Conservation (phyloP, 2,329 filamentous ascomycete genomes). For the Pseudomassariella vexata region DNA sequence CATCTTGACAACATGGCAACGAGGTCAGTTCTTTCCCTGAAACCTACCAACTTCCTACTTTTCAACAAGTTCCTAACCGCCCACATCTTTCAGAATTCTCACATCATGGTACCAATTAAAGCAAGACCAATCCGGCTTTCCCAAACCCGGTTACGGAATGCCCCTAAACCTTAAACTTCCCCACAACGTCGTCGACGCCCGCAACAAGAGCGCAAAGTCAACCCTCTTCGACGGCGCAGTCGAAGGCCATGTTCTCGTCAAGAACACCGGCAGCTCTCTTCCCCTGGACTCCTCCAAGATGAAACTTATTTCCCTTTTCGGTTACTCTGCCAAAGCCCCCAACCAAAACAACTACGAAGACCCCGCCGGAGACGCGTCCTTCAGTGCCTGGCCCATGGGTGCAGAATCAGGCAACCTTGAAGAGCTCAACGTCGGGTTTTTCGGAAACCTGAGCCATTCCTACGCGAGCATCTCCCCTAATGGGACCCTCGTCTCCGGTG, state of each 20-base stretch:
- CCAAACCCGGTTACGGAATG: constrained; percentile 27
- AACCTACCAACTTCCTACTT: no score
- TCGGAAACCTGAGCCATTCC: constrained; percentile 14
- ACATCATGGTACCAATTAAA: constrained; percentile 35
- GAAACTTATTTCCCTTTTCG: constrained; percentile 39
- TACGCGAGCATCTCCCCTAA: constrained; percentile 24
- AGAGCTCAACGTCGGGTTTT: constrained; percentile 11
- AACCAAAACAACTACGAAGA: constrained; percentile 28
- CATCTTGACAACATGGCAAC: constrained; percentile 45
- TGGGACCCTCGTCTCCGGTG: constrained; percentile 30
- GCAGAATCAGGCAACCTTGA: constrained; percentile 9
- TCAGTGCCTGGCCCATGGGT: constrained; percentile 11
- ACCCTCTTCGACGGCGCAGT: constrained; percentile 28
- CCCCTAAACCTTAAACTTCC: constrained; percentile 24
- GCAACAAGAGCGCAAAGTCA: constrained; percentile 22
- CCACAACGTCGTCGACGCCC: constrained; percentile 33
- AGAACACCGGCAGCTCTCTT: constrained; percentile 37
- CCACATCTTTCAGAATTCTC: constrained; percentile 16
- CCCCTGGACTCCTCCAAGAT: constrained; percentile 37
- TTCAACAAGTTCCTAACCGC: no score
- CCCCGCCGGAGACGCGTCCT: constrained; percentile 35
- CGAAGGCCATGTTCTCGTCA: constrained; percentile 31
- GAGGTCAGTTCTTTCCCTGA: constrained; percentile 27
- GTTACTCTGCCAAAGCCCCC: constrained; percentile 31
- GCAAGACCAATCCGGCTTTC: constrained; percentile 22